Percentiles rank a stretch among this genome's conserved stretches.
Evolutionary conservation across 306 rosid species (phyloP).

Genomic region (Dalbergia cultrata): DNA sequence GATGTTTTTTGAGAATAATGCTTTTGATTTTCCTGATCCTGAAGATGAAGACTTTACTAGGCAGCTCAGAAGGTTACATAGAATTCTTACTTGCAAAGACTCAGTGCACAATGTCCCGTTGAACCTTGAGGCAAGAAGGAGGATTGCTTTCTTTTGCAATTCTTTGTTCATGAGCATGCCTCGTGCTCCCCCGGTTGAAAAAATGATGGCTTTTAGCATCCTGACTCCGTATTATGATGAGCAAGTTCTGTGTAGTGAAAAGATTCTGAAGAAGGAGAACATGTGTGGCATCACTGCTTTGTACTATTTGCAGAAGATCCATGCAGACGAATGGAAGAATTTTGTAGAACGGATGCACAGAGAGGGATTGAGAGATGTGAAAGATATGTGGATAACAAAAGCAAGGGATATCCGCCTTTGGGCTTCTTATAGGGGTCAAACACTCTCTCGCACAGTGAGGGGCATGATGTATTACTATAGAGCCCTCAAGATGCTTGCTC

Average conservation of each 20-base stretch:
- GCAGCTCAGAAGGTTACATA: too few relatives aligned
- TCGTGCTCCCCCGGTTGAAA: conserved; percentile 87
- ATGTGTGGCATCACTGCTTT: conserved; percentile 89
- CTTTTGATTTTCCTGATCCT: too few relatives aligned
- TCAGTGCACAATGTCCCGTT: conserved; percentile 83
- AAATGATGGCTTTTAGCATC: conserved; percentile 91
- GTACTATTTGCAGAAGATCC: conserved; percentile 89
- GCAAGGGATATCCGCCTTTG: conserved; percentile 79
- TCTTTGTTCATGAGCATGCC: conserved; percentile 98
- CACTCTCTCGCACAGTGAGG: conserved; percentile 88
- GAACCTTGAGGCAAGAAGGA: conserved; percentile 82
- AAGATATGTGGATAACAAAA: conserved; percentile 68
- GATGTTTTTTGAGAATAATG: too few relatives aligned
- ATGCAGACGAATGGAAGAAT: conserved; percentile 90
- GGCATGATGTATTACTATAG: conserved; percentile 97
- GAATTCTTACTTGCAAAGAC: too few relatives aligned
- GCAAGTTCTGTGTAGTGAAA: conserved; percentile 76
- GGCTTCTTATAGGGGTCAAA: conserved; percentile 95
- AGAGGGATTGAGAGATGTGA: conserved; percentile 74
- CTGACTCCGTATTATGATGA: conserved; percentile 93
- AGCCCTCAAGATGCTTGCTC: conserved; percentile 88
- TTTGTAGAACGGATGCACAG: conserved; percentile 88
- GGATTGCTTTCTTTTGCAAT: conserved; percentile 92
- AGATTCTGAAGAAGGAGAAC: conserved; percentile 71
- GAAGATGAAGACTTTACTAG: too few relatives aligned